Conservation (phyloP, 352 stramenopile genomes). For the Globisporangium parvum region DNA sequence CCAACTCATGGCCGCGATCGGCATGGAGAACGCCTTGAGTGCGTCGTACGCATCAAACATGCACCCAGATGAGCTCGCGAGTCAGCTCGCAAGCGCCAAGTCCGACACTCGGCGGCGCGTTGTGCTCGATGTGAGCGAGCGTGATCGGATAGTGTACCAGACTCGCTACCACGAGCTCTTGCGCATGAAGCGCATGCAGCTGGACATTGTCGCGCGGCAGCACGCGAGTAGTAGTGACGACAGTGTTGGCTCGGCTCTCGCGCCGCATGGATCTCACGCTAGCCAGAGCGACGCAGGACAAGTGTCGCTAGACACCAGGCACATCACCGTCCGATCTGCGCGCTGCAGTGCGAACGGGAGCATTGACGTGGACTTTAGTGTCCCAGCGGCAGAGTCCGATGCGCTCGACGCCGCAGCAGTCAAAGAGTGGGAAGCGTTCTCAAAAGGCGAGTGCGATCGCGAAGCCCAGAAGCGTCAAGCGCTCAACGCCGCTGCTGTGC, state of each 20-base stretch:
- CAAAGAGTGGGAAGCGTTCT: not conserved
- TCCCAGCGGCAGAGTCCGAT: conserved; percentile 20
- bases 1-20: conserved; percentile 25
- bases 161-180: conserved; percentile 33
- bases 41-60: conserved; percentile 35
- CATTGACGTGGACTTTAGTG: conserved; percentile 20
- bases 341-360: conserved; percentile 25
- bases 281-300: conserved; percentile 6
- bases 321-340: no score
- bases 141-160: conserved; percentile 34
- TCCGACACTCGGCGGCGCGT: conserved; percentile 29
- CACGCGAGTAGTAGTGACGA: no score
- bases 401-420: conserved; percentile 15
- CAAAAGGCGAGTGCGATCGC: conserved; percentile 14
- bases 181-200: conserved; percentile 10
- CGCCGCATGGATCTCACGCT: conserved; percentile 17
- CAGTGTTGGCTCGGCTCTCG: no score
- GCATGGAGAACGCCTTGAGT: no score
- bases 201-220: no score
- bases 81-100: conserved; percentile 19
- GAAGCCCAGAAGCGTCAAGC: not conserved
- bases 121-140: conserved; percentile 27
- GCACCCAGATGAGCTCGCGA: conserved; percentile 29
- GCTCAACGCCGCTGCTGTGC: conserved; percentile 11
- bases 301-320: no score